Conservation (phyloP, 768 basidiomycete species). For the button mushroom (Agaricus bisporus) region DNA sequence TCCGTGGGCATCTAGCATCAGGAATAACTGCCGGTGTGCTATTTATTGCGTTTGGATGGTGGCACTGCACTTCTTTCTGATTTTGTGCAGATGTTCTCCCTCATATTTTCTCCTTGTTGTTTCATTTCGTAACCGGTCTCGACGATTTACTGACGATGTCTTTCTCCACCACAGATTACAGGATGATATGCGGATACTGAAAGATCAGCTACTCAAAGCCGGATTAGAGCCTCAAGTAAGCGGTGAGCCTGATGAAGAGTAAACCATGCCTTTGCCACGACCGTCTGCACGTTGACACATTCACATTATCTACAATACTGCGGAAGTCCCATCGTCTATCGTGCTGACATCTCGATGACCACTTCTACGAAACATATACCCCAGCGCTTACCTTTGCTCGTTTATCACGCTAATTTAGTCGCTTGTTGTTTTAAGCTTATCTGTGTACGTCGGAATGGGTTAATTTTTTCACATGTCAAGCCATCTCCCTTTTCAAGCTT, state of each 20-base stretch:
- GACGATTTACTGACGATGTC: conserved; percentile 30
- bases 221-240: conserved; percentile 8
- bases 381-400: not conserved
- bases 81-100: conserved; percentile 13
- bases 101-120: conserved; percentile 13
- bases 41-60: conserved; percentile 7
- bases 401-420: not conserved
- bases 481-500: not conserved
- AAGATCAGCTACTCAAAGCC: conserved; percentile 31
- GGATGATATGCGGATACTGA: conserved; percentile 52
- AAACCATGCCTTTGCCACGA: not conserved
- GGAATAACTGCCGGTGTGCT: conserved; percentile 1
- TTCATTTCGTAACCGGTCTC: conserved; percentile 18
- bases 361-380: no score
- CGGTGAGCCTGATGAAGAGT: conserved; percentile 3
- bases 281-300: not conserved
- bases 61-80: not conserved
- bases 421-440: conserved; percentile 5
- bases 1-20: not conserved
- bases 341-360: no score
- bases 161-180: conserved; percentile 48
- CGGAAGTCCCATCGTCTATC: not conserved
- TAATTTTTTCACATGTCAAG: conserved; percentile 1
- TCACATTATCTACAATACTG: not conserved
- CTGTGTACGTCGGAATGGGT: conserved; percentile 5